A percentile compares a stretch with the other conserved stretches of the same genome.
phyloP scores from a whole-genome alignment of 2,329 filamentous ascomycete genomes.

The Hymenotorrendiella dingleyae region DNA sequence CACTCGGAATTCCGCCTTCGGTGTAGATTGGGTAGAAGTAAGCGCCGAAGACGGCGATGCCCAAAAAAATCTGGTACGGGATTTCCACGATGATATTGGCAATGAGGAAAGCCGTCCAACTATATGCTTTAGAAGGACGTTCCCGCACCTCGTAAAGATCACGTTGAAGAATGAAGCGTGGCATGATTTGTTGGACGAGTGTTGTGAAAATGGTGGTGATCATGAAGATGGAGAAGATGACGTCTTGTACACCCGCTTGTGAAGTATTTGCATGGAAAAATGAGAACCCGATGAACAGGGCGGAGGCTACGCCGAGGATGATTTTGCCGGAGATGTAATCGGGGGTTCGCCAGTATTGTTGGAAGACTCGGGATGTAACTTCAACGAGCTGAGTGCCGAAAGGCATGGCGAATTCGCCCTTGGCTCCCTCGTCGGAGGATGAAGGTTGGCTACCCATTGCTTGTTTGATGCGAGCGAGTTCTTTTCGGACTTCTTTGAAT shows the following conservation, averaged over 20 bases:
- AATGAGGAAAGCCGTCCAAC: conserved; percentile 33
- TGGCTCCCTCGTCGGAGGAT: conserved; percentile 33
- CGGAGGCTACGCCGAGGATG: conserved; percentile 43
- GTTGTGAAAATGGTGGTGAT: conserved; percentile 64
- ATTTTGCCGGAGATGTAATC: conserved; percentile 70
- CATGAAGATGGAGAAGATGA: conserved; percentile 69
- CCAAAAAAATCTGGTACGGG: conserved; percentile 75
- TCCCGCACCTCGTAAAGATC: conserved; percentile 55
- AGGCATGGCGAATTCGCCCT: conserved; percentile 71
- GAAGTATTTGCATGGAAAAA: conserved; percentile 57
- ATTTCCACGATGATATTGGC: conserved; percentile 68
- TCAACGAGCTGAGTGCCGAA: conserved; percentile 59
- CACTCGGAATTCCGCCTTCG: conserved; percentile 47
- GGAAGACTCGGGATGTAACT: conserved; percentile 63
- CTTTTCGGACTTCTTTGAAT: conserved; percentile 28
- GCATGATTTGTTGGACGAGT: conserved; percentile 62
- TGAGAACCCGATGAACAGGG: conserved; percentile 61
- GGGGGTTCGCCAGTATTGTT: conserved; percentile 74
- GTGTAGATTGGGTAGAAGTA: conserved; percentile 75
- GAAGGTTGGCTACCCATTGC: conserved; percentile 46
- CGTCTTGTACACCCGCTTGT: conserved; percentile 62
- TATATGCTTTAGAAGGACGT: conserved; percentile 29
- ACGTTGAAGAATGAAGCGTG: conserved; percentile 63
- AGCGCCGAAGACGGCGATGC: conserved; percentile 66
- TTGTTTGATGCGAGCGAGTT: conserved; percentile 27